These are phyloP conservation scores for Dunaliella primolecta DNA, from an alignment of 139 green algal genomes.

Conservation along the genomic window DNA sequence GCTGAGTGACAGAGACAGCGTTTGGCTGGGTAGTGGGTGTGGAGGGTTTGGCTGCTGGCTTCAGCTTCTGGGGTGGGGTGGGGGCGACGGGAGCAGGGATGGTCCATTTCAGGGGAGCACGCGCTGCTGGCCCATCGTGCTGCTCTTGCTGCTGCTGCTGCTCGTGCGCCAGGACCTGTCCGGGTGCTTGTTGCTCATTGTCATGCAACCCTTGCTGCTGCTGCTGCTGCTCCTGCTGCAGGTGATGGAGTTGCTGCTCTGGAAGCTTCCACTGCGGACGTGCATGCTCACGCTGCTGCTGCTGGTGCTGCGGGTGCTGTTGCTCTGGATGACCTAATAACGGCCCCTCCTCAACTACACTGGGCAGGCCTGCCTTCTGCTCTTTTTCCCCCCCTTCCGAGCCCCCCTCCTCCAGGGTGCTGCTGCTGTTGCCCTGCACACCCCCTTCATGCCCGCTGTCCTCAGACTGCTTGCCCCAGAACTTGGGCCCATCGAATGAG, in stretches of 20 bases:
- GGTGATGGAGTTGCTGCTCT: background rate
- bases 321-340: constrained; percentile 5
- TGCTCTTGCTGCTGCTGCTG: background rate
- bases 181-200: background rate
- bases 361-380: background rate
- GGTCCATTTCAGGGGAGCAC: background rate
- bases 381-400: background rate
- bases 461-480: background rate
- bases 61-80: background rate
- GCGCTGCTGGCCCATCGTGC: background rate
- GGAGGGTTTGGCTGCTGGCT: background rate
- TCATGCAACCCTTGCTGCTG: too few species aligned
- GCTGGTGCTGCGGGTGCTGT: constrained; percentile 2
- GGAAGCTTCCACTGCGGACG: background rate
- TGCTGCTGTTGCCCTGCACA: background rate
- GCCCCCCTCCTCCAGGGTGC: background rate
- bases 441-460: background rate
- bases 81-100: background rate
- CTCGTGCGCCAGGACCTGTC: background rate
- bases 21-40: too few species aligned
- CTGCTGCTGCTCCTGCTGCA: constrained; percentile 1
- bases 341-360: too few species aligned
- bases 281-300: background rate
- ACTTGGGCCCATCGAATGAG: background rate
- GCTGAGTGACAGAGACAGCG: background rate